Percentiles rank a stretch among this genome's conserved stretches.
These are phyloP conservation scores for Monilinia aucupariae DNA, from an alignment of 2,329 filamentous ascomycete genomes.

Conservation along the genomic window DNA sequence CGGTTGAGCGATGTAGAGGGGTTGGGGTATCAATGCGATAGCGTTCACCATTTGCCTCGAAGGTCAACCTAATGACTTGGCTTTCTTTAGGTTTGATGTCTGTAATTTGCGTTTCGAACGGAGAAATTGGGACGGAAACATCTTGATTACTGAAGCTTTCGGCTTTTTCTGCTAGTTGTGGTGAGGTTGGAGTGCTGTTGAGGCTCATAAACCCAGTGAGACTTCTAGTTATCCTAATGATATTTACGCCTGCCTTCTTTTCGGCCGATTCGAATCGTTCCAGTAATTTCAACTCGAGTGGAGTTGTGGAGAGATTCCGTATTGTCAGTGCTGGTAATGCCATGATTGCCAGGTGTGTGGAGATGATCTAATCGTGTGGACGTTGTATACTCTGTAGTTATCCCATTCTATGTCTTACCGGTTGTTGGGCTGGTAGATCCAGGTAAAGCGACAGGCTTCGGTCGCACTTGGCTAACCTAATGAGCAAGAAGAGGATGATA, in stretches of 20 bases:
- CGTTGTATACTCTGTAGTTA: not conserved
- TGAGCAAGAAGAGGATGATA: not conserved
- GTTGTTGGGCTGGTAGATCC: not conserved
- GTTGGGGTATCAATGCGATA: conserved; percentile 72
- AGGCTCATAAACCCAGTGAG: conserved; percentile 44
- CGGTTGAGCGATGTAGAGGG: conserved; percentile 51
- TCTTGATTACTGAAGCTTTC: conserved; percentile 57
- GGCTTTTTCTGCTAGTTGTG: conserved; percentile 45
- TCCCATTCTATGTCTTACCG: conserved; percentile 3
- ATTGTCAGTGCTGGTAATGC: conserved; percentile 52
- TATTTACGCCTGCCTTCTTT: conserved; percentile 20
- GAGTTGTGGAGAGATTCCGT: conserved; percentile 72
- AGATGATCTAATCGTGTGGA: not conserved
- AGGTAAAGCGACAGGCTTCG: not conserved
- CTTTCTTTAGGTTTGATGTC: conserved; percentile 54
- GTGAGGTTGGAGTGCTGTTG: conserved; percentile 35
- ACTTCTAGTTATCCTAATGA: conserved; percentile 42
- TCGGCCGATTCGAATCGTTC: conserved; percentile 62
- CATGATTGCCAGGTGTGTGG: conserved; percentile 21
- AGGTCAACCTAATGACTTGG: conserved; percentile 68
- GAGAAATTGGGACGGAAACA: conserved; percentile 56
- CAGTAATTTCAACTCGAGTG: conserved; percentile 66
- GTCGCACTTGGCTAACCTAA: not conserved
- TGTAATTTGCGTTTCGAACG: conserved; percentile 62
- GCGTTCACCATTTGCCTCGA: conserved; percentile 57